These are phyloP conservation scores for Cordyceps farinosa DNA, from an alignment of 2,329 filamentous ascomycete species.

Conservation along the genomic window DNA sequence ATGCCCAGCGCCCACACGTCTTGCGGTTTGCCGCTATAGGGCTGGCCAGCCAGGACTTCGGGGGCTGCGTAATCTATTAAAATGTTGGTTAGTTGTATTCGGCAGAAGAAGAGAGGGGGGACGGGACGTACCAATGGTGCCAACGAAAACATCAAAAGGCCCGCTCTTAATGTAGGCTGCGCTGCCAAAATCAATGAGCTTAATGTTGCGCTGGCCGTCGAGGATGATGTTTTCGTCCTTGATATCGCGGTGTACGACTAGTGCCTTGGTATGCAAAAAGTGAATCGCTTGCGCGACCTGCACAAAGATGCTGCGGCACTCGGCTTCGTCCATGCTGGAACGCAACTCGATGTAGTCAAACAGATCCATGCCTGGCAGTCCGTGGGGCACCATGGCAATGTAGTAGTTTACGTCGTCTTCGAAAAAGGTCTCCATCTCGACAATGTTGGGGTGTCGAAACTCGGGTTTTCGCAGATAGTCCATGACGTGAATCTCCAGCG, in stretches of 20 bases:
- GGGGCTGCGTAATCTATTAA: slow-evolving; percentile 87
- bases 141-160: slow-evolving; percentile 97
- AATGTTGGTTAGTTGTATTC: neutral
- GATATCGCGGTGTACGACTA: slow-evolving; percentile 95
- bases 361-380: slow-evolving; percentile 93
- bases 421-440: slow-evolving; percentile 71
- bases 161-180: slow-evolving; percentile 98
- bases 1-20: slow-evolving; percentile 98
- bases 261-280: slow-evolving; percentile 84
- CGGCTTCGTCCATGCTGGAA: slow-evolving; percentile 91
- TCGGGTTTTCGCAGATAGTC: slow-evolving; percentile 82
- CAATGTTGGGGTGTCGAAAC: slow-evolving; percentile 64
- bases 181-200: slow-evolving; percentile 96
- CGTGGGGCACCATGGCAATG: slow-evolving; percentile 96
- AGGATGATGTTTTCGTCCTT: slow-evolving; percentile 98
- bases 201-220: slow-evolving; percentile 92
- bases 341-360: slow-evolving; percentile 98
- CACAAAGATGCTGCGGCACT: slow-evolving; percentile 91
- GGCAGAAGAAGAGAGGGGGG: neutral
- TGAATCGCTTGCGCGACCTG: slow-evolving; percentile 88
- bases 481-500: slow-evolving; percentile 92
- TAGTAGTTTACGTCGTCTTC: slow-evolving; percentile 92
- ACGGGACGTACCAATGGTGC: slow-evolving; percentile 77
- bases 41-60: slow-evolving; percentile 89
- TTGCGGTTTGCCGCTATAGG: slow-evolving; percentile 93